These are phyloP conservation scores for Spatholobus suberectus DNA, from an alignment of 306 rosid species.

Conservation along the genomic window DNA sequence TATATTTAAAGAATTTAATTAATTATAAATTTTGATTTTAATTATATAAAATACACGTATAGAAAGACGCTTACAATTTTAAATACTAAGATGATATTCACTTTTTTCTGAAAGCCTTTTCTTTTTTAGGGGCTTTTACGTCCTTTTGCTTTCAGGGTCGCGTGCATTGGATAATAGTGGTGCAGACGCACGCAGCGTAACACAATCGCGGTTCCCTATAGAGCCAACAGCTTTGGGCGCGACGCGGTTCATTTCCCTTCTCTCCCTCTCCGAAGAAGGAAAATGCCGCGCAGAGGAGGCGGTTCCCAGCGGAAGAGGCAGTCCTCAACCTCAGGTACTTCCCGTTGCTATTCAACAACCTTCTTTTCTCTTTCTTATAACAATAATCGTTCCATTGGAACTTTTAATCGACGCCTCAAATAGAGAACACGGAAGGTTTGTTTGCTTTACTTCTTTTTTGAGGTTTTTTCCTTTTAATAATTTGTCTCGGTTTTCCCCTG, in stretches of 20 bases:
- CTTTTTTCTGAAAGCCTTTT: background rate
- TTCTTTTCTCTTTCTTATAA: slow-evolving; percentile 1
- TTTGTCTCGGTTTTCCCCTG: background rate
- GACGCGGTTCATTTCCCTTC: background rate
- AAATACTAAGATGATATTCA: too few species aligned
- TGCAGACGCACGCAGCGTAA: slow-evolving; percentile 31
- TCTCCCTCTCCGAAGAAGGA: slow-evolving; percentile 9
- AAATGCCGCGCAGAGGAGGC: slow-evolving; percentile 48
- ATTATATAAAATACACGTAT: too few species aligned
- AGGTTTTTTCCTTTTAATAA: background rate
- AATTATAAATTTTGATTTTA: too few species aligned
- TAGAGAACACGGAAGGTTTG: background rate
- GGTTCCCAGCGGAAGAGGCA: slow-evolving; percentile 36
- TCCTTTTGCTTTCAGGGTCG: background rate
- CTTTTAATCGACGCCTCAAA: background rate
- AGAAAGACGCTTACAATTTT: too few species aligned
- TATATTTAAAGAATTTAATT: too few species aligned
- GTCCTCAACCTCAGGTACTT: slow-evolving; percentile 30
- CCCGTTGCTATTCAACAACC: background rate
- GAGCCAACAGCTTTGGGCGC: slow-evolving; percentile 44
- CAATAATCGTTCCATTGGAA: background rate
- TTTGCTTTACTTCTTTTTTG: background rate
- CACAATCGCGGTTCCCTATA: background rate
- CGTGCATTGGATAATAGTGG: background rate
- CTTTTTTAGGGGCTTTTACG: background rate